Evolutionary conservation across 1,284 basidiomycete genomes (phyloP), one percentile per base, ranked within the genome.

Genomic region (Cystobasidium sp.): DNA sequence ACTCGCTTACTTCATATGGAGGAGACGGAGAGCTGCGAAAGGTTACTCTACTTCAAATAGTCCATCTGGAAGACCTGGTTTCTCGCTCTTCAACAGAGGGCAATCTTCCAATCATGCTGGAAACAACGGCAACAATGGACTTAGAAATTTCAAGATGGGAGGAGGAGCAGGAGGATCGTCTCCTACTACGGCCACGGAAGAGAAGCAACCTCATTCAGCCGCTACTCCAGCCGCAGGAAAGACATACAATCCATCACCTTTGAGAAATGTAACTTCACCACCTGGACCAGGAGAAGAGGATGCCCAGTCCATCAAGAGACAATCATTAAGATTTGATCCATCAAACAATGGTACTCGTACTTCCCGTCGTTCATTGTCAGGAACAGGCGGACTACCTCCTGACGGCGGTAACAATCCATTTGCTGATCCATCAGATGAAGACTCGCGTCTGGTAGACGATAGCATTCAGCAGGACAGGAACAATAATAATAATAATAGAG

Each of bases 1-100:
- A 1, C 47, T 72, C 2, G 44, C 78, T n/a, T 79, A 78, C 62
- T 78, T 80, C 59, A 80, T 79, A 79, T 79, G 79, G 78, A 58
- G 67, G 43, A 68, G 58, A 39, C 65, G 67, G 58, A n/a, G 39
- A 31, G 31, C 49, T 22, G 24, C 9, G 16, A 61, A 61, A 9
- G n/a, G 47, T 1, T 31, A 31, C 31, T 31, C 31, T 31, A 31
- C 31, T 31, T 31, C 31, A 31, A 31, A 5, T 31, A 5, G n/a
- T n/a, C n/a, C n/a, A n/a, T n/a, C n/a, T n/a, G n/a, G n/a, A n/a
- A n/a, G 31, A 31, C 31, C 31, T 31, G 31, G 31, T 31, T 31
- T 31, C 31, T 31, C 9, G 31, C 53, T 52, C 49, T 55, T 53
- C 49, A 31, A 16, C 14, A 2, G 16, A 22, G 20, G 3, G 18